A percentile compares a stretch with the other conserved stretches of the same genome.
Evolutionary conservation across 1,284 basidiomycete genomes (phyloP).

Genomic region (Singerocomus inundabilis): DNA sequence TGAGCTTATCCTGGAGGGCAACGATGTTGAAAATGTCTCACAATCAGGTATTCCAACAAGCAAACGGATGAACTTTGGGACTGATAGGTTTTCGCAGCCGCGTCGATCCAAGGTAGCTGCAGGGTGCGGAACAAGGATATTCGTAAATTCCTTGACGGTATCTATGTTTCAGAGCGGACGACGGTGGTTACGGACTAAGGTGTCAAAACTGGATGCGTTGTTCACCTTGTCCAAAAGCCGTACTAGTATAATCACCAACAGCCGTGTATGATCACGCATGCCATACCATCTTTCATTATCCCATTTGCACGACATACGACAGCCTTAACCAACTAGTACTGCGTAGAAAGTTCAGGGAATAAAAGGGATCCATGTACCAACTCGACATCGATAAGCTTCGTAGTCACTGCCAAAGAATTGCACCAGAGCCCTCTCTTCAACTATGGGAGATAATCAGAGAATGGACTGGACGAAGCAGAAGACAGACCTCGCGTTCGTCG

Average conservation of each 20-base stretch:
- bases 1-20: constrained; percentile 89
- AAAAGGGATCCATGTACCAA: constrained; percentile 75
- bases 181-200: constrained; percentile 51
- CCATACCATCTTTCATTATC: constrained; percentile 19
- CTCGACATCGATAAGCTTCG: constrained; percentile 61
- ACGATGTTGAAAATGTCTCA: constrained; percentile 94
- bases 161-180: constrained; percentile 90
- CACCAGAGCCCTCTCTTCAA: constrained; percentile 71
- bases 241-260: constrained; percentile 23
- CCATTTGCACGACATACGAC: constrained; percentile 1
- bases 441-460: constrained; percentile 38
- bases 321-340: not conserved
- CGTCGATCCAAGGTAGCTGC: constrained; percentile 92
- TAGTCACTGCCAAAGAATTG: constrained; percentile 85
- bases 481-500: constrained; percentile 73
- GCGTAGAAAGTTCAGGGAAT: constrained; percentile 46
- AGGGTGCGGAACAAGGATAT: constrained; percentile 98
- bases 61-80: not conserved
- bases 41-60: constrained; percentile 67
- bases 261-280: constrained; percentile 32
- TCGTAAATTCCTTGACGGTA: constrained; percentile 89
- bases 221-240: constrained; percentile 13
- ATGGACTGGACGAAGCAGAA: not conserved
- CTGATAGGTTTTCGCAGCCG: constrained; percentile 52
- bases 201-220: constrained; percentile 8